Evolutionary conservation across 169 alveolate genomes (phyloP), one percentile per base, ranked within the genome.

Genomic region (Plasmodium fragile): DNA sequence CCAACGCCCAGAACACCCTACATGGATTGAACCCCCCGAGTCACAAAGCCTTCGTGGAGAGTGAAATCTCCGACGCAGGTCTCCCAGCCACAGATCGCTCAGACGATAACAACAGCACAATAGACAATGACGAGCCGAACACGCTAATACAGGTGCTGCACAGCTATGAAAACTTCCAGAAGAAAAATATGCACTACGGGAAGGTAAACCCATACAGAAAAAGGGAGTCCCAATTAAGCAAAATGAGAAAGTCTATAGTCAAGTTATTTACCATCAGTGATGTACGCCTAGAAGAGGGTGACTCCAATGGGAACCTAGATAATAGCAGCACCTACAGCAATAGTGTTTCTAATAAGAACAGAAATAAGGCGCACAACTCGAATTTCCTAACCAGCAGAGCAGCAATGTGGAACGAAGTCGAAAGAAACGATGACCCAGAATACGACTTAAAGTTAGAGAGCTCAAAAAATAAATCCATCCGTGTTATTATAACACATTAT

Each of bases 141-240:
- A 32, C 94, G 8, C 72, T 89, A 89, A 89, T 89, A 55, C 94
- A 89, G 2, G 94, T 89, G 8, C 49, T 89, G 45, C 89, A 89
- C 52, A 89, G 94, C 52, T 89, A 89, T 89, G 94, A 89, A 53
- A 82, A 89, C 52, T 89, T 89, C 81, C 94, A 89, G 52, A 89
- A 89, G 32, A 89, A 89, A 53, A 89, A 89, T 59, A 59, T 78
- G 89, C 59, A 78, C 49, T 89, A 78, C 81, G 90, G 82, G 53
- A 89, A 78, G 81, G 53, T 78, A 55, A 89, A 89, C 39, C 93
- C 93, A 4, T 78, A 79, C 81, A 89, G 81, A 72, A 89, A 55
- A 41, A 89, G 49, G 49, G 94, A 89, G 18, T 53, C 94, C 5
- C 79, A 89, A 65, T 34, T 89, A 78, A 52, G 75, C 30, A 89